These are phyloP conservation scores for Calcarisporium arbuscula DNA, from an alignment of 2,329 filamentous ascomycete genomes.

Conservation along the genomic window DNA sequence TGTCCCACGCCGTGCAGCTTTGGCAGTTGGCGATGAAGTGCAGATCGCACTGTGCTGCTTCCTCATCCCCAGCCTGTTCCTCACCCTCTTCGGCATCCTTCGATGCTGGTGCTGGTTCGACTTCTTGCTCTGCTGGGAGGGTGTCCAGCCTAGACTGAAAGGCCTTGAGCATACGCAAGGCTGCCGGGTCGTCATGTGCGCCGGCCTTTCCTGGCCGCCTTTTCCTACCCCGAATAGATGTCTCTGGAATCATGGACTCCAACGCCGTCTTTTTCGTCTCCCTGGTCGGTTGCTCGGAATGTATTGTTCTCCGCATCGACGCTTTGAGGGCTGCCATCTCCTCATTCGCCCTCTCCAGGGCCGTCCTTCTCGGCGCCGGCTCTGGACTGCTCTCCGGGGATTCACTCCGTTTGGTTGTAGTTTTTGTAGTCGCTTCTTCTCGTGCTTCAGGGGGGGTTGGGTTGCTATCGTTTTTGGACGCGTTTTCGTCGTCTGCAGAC, in stretches of 20 bases:
- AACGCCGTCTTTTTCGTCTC: conserved; percentile 61
- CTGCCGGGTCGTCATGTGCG: conserved; percentile 53
- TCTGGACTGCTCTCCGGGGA: conserved; percentile 22
- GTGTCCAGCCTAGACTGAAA: conserved; percentile 74
- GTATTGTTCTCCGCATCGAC: conserved; percentile 65
- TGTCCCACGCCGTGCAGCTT: conserved; percentile 82
- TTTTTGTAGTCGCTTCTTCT: conserved; percentile 8
- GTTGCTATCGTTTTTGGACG: not conserved
- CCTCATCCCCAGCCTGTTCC: conserved; percentile 44
- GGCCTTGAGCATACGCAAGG: conserved; percentile 65
- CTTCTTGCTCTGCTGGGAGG: conserved; percentile 35
- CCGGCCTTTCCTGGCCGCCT: conserved; percentile 51
- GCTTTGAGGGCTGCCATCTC: conserved; percentile 76
- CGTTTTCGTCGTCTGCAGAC: too few species aligned
- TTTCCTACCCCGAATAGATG: conserved; percentile 65
- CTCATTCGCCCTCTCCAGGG: conserved; percentile 66
- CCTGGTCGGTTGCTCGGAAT: conserved; percentile 38
- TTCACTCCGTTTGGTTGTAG: conserved; percentile 5
- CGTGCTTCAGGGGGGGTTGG: conserved; percentile 12
- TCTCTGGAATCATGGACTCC: conserved; percentile 68
- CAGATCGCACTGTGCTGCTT: conserved; percentile 76
- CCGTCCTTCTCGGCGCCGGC: conserved; percentile 34
- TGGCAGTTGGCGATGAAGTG: conserved; percentile 96
- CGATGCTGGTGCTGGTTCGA: conserved; percentile 33
- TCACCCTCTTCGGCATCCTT: conserved; percentile 23